phyloP scores from a whole-genome alignment of 1,284 basidiomycete species.

The Pholiota adiposa region DNA sequence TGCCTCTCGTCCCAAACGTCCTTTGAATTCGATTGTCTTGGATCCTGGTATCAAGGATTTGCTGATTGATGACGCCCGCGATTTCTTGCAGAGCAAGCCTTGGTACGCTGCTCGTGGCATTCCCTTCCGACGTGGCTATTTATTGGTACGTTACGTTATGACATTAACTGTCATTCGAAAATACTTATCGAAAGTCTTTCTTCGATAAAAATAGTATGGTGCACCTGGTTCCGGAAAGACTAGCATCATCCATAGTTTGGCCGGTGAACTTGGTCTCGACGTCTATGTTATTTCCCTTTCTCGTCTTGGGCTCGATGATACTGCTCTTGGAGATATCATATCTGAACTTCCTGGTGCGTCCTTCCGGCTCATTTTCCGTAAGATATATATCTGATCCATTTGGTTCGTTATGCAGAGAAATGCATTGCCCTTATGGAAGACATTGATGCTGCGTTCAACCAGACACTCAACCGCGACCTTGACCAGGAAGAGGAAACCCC shows the following conservation, averaged over 20 bases:
- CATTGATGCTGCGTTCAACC: constrained; percentile 74
- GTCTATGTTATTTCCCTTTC: constrained; percentile 80
- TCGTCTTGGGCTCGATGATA: constrained; percentile 71
- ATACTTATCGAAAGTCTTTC: not conserved
- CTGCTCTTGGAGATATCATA: constrained; percentile 60
- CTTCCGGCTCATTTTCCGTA: not conserved
- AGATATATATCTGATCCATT: not conserved
- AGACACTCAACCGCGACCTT: constrained; percentile 50
- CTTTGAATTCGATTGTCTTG: constrained; percentile 66
- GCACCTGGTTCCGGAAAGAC: constrained; percentile 80
- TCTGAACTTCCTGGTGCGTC: constrained; percentile 57
- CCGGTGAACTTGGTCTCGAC: constrained; percentile 75
- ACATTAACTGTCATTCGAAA: not conserved
- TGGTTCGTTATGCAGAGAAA: constrained; percentile 36
- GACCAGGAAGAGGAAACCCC: constrained; percentile 20
- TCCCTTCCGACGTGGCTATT: constrained; percentile 74
- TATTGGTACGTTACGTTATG: constrained; percentile 47
- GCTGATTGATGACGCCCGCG: constrained; percentile 65
- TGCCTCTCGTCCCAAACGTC: constrained; percentile 63
- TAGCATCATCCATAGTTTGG: constrained; percentile 74
- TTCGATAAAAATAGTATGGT: constrained; percentile 52
- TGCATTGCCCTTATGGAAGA: constrained; percentile 84
- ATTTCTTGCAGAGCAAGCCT: constrained; percentile 64
- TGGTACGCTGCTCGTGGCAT: constrained; percentile 77
- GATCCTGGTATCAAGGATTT: constrained; percentile 68